Evolutionary conservation across 2,329 filamentous ascomycete genomes (phyloP).

Genomic region (Fusarium domesticum): DNA sequence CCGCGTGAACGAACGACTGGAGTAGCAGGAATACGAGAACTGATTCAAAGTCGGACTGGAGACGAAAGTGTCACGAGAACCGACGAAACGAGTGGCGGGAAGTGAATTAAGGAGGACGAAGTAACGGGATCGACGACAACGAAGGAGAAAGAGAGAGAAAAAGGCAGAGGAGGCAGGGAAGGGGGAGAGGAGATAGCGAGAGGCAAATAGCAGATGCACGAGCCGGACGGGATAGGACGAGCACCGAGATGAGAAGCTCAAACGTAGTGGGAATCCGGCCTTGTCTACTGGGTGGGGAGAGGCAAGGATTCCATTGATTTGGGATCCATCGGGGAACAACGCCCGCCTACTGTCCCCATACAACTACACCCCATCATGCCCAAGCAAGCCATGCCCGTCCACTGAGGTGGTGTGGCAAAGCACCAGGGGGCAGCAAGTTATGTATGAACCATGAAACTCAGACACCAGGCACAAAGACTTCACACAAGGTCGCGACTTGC

Average conservation of each 20-base stretch:
- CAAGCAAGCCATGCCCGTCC: constrained; percentile 21
- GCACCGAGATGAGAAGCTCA: constrained; percentile 25
- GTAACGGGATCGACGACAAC: constrained; percentile 28
- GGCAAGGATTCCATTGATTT: constrained; percentile 8
- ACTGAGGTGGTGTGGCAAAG: constrained; percentile 17
- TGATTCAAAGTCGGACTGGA: constrained; percentile 24
- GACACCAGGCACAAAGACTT: too few relatives aligned
- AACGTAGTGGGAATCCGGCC: constrained; percentile 25
- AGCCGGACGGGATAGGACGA: constrained; percentile 25
- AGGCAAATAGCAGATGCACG: constrained; percentile 25
- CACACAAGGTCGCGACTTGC: too few relatives aligned
- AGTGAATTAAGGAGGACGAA: constrained; percentile 33
- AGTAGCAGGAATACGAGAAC: constrained; percentile 21
- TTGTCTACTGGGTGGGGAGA: constrained; percentile 8
- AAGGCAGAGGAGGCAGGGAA: constrained; percentile 23
- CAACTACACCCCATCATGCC: constrained; percentile 13
- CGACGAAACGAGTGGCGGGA: constrained; percentile 40
- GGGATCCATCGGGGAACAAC: constrained; percentile 6
- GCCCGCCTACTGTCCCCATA: neutral
- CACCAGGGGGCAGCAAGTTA: constrained; percentile 21
- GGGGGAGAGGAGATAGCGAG: constrained; percentile 26
- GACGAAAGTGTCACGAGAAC: constrained; percentile 30
- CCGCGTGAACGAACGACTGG: constrained; percentile 23
- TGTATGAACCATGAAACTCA: too few relatives aligned
- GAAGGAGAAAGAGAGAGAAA: constrained; percentile 27